A percentile compares a stretch with the other conserved stretches of the same genome.
Conservation (phyloP, 345 rosid genomes). For the Gossypium raimondii region DNA sequence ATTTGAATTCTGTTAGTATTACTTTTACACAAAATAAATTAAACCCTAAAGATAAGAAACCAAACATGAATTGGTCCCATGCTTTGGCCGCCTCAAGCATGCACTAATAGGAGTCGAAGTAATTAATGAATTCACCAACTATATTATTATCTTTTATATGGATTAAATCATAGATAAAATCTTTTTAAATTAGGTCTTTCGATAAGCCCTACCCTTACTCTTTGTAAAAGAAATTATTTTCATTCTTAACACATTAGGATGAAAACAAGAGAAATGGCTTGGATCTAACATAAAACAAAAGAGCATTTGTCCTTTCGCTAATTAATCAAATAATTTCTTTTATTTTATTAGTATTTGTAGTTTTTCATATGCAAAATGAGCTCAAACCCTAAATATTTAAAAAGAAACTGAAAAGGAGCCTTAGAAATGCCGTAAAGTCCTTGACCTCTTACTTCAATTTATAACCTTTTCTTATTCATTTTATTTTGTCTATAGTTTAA, state of each 20-base stretch:
- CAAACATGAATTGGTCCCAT: background rate
- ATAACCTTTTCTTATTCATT: background rate
- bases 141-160: background rate
- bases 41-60: background rate
- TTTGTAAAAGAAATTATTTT: background rate
- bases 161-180: too few species aligned
- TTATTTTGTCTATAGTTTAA: background rate
- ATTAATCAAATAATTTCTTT: background rate
- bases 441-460: too few species aligned
- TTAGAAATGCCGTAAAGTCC: background rate
- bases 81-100: conserved; percentile 9
- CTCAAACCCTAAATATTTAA: background rate
- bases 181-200: too few species aligned
- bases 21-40: too few species aligned
- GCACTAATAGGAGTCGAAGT: background rate
- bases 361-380: background rate
- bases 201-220: too few species aligned
- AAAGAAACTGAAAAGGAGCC: background rate
- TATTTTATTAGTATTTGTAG: background rate
- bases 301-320: background rate
- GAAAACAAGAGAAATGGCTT: background rate
- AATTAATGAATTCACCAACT: background rate
- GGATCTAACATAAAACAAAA: background rate
- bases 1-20: too few species aligned
- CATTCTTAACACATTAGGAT: background rate